Evolutionary conservation across 2,329 filamentous ascomycete genomes (phyloP).

Genomic region (Westerdykella ornata): DNA sequence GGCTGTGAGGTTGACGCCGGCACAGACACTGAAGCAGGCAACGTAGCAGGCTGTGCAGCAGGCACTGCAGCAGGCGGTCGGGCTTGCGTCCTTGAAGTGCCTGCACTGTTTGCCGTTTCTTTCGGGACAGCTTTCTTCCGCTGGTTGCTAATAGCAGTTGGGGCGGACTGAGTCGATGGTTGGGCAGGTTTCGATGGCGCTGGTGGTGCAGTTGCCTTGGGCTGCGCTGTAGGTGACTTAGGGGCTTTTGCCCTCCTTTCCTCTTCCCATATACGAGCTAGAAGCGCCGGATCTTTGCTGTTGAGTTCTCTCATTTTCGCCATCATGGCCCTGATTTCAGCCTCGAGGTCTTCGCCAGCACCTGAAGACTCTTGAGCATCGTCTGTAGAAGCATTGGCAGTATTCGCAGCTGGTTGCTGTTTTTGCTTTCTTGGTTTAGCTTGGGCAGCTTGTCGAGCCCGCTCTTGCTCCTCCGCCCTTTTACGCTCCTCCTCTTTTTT

Average conservation of each 20-base stretch:
- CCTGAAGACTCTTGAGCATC: constrained; percentile 6
- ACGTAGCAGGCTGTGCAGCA: too few species aligned
- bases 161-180: constrained; percentile 5
- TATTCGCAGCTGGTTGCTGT: constrained; percentile 15
- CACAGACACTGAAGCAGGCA: too few species aligned
- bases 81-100: constrained; percentile 3
- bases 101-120: constrained; percentile 7
- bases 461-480: constrained; percentile 17
- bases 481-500: constrained; percentile 19
- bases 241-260: constrained; percentile 39
- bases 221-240: constrained; percentile 20
- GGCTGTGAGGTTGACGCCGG: constrained; percentile 2
- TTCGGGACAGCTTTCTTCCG: constrained; percentile 17
- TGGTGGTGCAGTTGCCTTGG: constrained; percentile 18
- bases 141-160: constrained; percentile 14
- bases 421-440: constrained; percentile 18
- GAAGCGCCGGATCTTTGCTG: constrained; percentile 48
- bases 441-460: constrained; percentile 7
- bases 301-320: constrained; percentile 54
- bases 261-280: constrained; percentile 53
- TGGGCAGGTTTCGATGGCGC: constrained; percentile 8
- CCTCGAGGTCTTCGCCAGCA: constrained; percentile 38
- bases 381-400: constrained; percentile 1
- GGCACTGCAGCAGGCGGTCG: neutral
- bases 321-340: constrained; percentile 50